Conservation (phyloP, 495 filamentous ascomycete species). For the Amniculicola lignicola region DNA sequence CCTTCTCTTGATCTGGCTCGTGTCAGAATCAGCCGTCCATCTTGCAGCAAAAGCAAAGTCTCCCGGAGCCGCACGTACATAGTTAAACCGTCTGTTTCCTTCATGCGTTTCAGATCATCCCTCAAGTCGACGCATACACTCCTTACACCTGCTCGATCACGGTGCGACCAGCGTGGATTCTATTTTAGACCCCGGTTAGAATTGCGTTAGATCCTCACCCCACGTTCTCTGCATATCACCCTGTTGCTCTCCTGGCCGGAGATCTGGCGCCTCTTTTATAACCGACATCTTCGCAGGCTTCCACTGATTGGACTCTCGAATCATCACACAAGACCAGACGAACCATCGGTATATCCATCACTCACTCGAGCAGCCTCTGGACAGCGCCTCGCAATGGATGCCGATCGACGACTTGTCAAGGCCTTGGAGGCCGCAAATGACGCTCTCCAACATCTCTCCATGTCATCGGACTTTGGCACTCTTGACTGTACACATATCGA, state of each 20-base stretch:
- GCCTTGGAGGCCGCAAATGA: conserved; percentile 29
- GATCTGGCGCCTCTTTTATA: neutral
- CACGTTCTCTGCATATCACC: conserved; percentile 15
- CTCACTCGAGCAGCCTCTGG: neutral
- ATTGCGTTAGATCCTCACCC: neutral
- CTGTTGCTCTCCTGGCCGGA: conserved; percentile 2
- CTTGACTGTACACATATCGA: conserved; percentile 30
- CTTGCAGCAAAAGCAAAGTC: neutral
- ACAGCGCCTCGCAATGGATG: conserved; percentile 23
- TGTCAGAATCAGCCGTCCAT: conserved; percentile 22
- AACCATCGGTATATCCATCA: neutral
- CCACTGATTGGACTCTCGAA: conserved; percentile 19
- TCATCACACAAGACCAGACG: conserved; percentile 5
- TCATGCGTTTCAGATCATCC: conserved; percentile 14
- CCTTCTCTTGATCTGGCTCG: neutral
- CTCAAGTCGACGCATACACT: neutral
- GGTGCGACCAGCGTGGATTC: neutral
- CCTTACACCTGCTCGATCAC: conserved; percentile 2
- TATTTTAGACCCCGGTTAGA: conserved; percentile 5
- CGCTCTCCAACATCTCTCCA: conserved; percentile 28
- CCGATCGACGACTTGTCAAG: conserved; percentile 26
- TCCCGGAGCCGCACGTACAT: conserved; percentile 7
- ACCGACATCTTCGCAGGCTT: conserved; percentile 5
- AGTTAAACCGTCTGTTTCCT: conserved; percentile 10
- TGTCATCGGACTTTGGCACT: conserved; percentile 24